Base-by-base conservation (phyloP, 2,329 filamentous ascomycete species). In the Apiospora pterosperma region DNA sequence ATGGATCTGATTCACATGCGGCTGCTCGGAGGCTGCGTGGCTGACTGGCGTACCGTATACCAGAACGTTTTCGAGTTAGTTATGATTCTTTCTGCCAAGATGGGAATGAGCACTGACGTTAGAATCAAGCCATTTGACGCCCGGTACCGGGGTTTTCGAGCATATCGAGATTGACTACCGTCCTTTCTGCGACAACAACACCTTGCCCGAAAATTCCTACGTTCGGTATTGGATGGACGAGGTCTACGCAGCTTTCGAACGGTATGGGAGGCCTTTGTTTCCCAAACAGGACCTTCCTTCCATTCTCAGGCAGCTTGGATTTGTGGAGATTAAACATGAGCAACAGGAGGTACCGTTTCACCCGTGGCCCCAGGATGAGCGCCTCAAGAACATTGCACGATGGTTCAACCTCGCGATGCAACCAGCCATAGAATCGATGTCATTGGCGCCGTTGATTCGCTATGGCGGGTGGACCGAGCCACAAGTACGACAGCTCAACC, bases 81-180 rank as follows among this genome's bases (percentile, higher is more conserved):
- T 7, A 36, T 31, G 11, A 19, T 36, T 59, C 66, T 21, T 34
- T n/a, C 25, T n/a, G 4, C 23, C 21, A 21, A 36, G 4, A 34
- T 48, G 38, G 64, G 62, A 67, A 23, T 2, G 5, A 28, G n/a
- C 58, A 60, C 69, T 77, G 64, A 75, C 48, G 31, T 2, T 42
- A 31, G n/a, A 34, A 25, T 19, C 21, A 68, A 93, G 90, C 62
- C 92, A 96, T 73, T 83, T 97, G 31, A 88, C 88, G 70, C 92
- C 93, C 1, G 89, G 90, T 1, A 84, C 81, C 44, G 95, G 94
- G 63, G 86, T 84, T 74, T 84, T 97, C 63, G 94, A 98, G 77
- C 93, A 97, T 70, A 87, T 97, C 59, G 95, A 98, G 75, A 90
- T 98, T 63, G 93, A 98, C 76, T 92, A 92, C 77, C 82, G 85